Base-by-base conservation (phyloP, 805 yeast genomes). In the Candida wancherniae region DNA sequence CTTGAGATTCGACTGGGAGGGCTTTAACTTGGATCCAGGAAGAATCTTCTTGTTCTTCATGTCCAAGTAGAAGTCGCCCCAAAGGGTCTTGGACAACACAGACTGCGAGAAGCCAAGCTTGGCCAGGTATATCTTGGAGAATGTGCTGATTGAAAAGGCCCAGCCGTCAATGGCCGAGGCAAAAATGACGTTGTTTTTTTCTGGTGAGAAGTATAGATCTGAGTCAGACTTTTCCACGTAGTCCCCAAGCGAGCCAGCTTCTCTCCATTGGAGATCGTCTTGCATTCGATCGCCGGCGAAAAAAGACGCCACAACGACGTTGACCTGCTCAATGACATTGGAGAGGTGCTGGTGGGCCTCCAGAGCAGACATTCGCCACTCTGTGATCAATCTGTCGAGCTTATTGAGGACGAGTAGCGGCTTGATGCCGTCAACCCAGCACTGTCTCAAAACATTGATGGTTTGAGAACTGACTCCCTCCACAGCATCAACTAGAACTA, bases 391-490 rank as follows among this genome's bases (percentile, higher is more conserved):
- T 42, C 97, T 69, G 56, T 92, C 99, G 35, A 92, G 78, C 57
- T 92, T 92, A 58, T 92, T 92, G 46, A 92, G 60, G 11, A 92
- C 96, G 33, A 92, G 67, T 11, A 92, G 63, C 2, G 97, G 96
- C 50, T 80, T 84, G 46, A 92, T 61, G 45, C 84, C 81, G 53
- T 92, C 98, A 4, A 82, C 75, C 97, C 97, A 92, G 29, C 95
- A 84, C 57, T 92, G 97, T 51, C 97, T 73, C 40, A 90, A 63
- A 1, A 92, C 98, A 11, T 92, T 88, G 8, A 92, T 84, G 0
- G 99, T 92, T 54, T 92, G 99, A 0, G 97, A 88, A 50, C 97
- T 88, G 0, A 92, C 97, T 15, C 99, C 99, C 61, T 92, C 99
- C 2, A 92, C 96, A 3, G 85, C 97, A 57, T 92, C 99, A 2